These are phyloP conservation scores for Hymenoscyphus fraxineus DNA, from an alignment of 2,329 filamentous ascomycete species.

Conservation along the genomic window DNA sequence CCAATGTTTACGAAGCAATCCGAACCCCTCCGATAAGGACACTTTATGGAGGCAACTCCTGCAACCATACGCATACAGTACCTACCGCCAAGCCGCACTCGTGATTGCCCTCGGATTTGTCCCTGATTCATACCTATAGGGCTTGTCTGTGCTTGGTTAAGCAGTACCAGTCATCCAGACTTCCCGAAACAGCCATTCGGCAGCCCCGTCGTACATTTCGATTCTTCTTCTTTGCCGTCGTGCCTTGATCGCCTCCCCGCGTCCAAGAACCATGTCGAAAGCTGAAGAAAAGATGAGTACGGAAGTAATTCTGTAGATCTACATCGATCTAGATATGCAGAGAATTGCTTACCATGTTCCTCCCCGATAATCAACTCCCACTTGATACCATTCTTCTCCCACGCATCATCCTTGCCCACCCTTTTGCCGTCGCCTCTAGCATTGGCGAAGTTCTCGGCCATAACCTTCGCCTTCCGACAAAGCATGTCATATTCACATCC, in stretches of 20 bases:
- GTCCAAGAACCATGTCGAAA: slow-evolving; percentile 19
- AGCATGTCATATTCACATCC: slow-evolving; percentile 31
- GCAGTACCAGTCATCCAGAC: slow-evolving; percentile 21
- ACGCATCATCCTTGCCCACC: slow-evolving; percentile 13
- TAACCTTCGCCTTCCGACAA: slow-evolving; percentile 23
- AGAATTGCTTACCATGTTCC: slow-evolving; percentile 20
- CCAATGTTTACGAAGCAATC: no score
- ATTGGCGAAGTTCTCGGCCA: slow-evolving; percentile 22
- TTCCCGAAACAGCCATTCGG: slow-evolving; percentile 23
- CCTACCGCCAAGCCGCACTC: neutral
- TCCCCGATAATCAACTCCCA: slow-evolving; percentile 26
- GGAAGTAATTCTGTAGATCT: neutral
- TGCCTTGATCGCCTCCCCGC: slow-evolving; percentile 13
- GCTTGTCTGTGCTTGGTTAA: slow-evolving; percentile 5
- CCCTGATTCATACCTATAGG: neutral
- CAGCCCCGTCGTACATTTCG: slow-evolving; percentile 23
- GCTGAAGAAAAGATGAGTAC: slow-evolving; percentile 15
- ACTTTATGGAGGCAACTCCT: neutral
- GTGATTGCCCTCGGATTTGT: neutral
- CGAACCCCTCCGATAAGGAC: no score
- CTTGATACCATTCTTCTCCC: slow-evolving; percentile 26
- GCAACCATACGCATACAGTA: neutral
- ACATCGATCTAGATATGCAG: neutral
- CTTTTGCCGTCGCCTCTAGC: slow-evolving; percentile 17
- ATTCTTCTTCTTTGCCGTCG: slow-evolving; percentile 13